Base-by-base conservation (phyloP, 306 rosid genomes). In the Prunus dulcis region DNA sequence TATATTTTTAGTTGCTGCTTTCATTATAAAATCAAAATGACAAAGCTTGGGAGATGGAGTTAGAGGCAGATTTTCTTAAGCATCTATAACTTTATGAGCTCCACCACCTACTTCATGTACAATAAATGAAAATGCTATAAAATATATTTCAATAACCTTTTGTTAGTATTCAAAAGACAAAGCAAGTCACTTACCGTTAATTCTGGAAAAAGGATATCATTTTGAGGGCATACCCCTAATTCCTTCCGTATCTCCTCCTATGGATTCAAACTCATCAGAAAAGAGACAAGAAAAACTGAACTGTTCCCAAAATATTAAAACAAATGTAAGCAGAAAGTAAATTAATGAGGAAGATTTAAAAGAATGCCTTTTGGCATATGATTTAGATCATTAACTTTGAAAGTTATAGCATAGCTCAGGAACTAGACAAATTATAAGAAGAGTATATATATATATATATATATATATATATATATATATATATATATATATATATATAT, bases 151-250 rank as follows among this genome's bases (percentile, higher is more conserved):
- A 62, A 9, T 32, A 27, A 62, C 5, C 9, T 62, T 28, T 28
- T 38, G 17, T 27, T 61, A 61, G 43, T n/a, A 62, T 28, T 17
- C 28, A 6, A 17, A 62, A 14, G 66, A 41, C 23, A 38, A 9
- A 34, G 3, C 19, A 78, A 38, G 74, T 61, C 67, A 76, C 97
- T 90, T 84, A 95, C 98, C 30, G 96, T 91, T 86, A 95, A 79
- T 80, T 95, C 98, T 65, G 89, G 92, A 78, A 92, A 95, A 72
- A 95, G 96, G 81, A 95, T 92, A 83, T 95, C 98, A 82, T 87
- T 82, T 63, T 95, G 98, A 67, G 98, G 98, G 79, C 98, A 95
- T 65, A 95, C 97, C 67, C 98, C 98, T 84, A 95, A 87, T 75
- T 85, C 87, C 85, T 87, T 92, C 81, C 98, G 95, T 86, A 95